Evolutionary conservation across 2,329 filamentous ascomycete species (phyloP), one percentile per base, ranked within the genome.

Genomic region (Pseudocercospora fuligena): DNA sequence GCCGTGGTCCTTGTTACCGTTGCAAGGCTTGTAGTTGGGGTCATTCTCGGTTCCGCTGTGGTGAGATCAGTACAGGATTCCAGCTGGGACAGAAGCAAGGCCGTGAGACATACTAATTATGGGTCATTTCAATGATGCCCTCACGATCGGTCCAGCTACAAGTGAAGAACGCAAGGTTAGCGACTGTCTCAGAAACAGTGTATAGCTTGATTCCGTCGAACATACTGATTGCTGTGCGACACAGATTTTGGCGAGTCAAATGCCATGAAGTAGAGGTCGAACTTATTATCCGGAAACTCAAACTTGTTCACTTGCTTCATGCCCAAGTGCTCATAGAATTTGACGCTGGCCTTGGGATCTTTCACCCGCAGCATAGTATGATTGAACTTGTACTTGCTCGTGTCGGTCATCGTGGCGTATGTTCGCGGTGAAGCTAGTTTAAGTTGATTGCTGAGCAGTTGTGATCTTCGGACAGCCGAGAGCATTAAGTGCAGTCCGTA

Each of bases 261-360:
- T 66, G 90, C 93, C 67, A 99, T 86, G 82, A 98, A 98, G 85
- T 98, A 98, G 29, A 97, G 88, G 75, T 95, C 92, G 80, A 98
- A 98, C 77, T 96, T 97, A 80, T 88, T 88, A 67, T 97, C 93
- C 14, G 94, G 91, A 76, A 93, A 92, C 69, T 90, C 84, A 56
- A 95, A 85, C 81, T 94, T 92, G 76, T 92, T 89, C 79, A 98
- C 87, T 69, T 93, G 81, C 77, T 86, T 93, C 87, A 98, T 89
- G 74, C 95, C 95, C 19, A 99, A 87, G 79, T 93, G 92, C 78
- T 97, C 90, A 81, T 98, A 99, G 82, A 97, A 99, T 73, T 94
- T 91, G 80, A 98, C 89, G 87, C 77, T 77, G 43, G 85, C 88
- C 81, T 94, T 90, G 11, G 94, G 94, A 82, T 99, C 93, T 82